Base-by-base conservation (phyloP, 106 monocot species). In the Dendrobium nobile region DNA sequence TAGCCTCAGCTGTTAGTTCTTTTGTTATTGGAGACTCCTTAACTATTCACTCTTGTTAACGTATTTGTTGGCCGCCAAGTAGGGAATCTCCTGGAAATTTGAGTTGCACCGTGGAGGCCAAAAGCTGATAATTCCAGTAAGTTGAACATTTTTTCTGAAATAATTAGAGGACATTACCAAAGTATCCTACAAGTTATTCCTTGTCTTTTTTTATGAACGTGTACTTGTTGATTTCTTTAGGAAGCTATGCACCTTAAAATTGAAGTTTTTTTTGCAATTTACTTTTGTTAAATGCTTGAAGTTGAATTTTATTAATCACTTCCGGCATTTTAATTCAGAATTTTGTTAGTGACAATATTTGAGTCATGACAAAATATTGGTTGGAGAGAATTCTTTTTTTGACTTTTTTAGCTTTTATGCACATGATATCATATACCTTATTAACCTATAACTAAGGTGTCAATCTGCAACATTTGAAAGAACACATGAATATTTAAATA, bases 41-140 rank as follows among this genome's bases (percentile, higher is more conserved):
- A n/a, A 37, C 37, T 37, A 40, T 28, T 70, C 20, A n/a, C 37
- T 19, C 74, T 74, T 74, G n/a, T 44, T 44, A 74, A 74, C 47
- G 48, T 76, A 4, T 26, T 76, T 76, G n/a, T 48, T 47, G 48
- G 19, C 27, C 51, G 26, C 48, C 41, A 41, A 75, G 67, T 79
- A 97, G 97, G 97, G 97, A 47, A 86, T 94, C 44, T 89, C 86
- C 56, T 97, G 94, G 97, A 86, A 88, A 79, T 92, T 97, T 88
- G 97, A 97, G 81, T 89, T 97, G 51, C 90, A 92, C 54, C 92
- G 97, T 75, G 94, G 89, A 28, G 90, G 92, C 7, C 97, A 97
- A 81, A 97, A 97, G 79, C 84, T 97, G 68, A 58, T 97, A 19
- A 47, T 97, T 81, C 97, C 97, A 73, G 97, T 97, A 81, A 94